Evolutionary conservation across 108 stramenopile species (phyloP).

Genomic region (Mediolabrus comicus): DNA sequence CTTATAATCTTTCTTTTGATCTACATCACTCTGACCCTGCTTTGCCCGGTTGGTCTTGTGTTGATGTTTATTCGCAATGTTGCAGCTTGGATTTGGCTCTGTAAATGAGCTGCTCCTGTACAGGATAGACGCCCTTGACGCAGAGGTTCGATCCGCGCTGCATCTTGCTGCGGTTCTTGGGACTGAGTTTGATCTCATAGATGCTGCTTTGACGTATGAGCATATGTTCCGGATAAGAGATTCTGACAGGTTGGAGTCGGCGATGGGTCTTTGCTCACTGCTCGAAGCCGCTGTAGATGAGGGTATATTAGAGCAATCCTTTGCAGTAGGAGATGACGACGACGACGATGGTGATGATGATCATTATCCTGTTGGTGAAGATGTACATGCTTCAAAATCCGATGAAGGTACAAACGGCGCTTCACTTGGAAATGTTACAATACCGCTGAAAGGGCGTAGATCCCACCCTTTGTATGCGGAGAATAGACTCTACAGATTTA

Average conservation of each 20-base stretch:
- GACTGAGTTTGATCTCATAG: constrained; percentile 51
- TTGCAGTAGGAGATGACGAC: neutral
- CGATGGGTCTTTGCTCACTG: constrained; percentile 25
- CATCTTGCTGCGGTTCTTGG: constrained; percentile 68
- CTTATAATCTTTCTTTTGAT: neutral
- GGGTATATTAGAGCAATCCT: constrained; percentile 59
- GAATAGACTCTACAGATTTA: constrained; percentile 52
- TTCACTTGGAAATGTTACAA: constrained; percentile 19
- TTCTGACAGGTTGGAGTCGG: constrained; percentile 21
- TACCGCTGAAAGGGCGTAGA: constrained; percentile 23
- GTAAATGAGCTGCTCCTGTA: constrained; percentile 59
- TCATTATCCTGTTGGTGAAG: neutral
- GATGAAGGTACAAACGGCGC: constrained; percentile 26
- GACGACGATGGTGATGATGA: constrained; percentile 23
- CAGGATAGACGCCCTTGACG: constrained; percentile 58
- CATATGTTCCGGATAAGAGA: constrained; percentile 28
- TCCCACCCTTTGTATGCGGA: constrained; percentile 41
- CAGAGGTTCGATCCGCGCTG: constrained; percentile 47
- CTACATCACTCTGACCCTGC: constrained; percentile 1
- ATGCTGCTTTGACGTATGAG: constrained; percentile 51
- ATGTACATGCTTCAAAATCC: constrained; percentile 3
- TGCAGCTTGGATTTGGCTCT: constrained; percentile 27
- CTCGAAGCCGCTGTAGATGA: constrained; percentile 58
- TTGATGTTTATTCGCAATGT: neutral
- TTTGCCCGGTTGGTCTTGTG: neutral